Evolutionary conservation across 768 basidiomycete genomes (phyloP).

Genomic region (Lanmaoa rubissima): DNA sequence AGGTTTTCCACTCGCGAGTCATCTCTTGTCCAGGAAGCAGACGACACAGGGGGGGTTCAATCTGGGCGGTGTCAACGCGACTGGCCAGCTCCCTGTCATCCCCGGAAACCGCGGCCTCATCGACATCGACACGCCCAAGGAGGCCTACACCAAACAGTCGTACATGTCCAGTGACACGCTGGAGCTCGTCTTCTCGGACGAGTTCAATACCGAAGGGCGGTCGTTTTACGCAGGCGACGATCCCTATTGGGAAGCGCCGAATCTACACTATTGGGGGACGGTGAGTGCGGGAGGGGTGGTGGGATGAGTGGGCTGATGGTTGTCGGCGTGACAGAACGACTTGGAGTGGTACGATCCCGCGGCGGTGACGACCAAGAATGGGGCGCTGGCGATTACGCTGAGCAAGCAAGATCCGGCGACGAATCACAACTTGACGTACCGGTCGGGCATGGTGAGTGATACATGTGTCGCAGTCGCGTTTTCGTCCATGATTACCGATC

Average conservation of each 20-base stretch:
- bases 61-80: constrained; percentile 70
- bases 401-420: constrained; percentile 37
- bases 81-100: constrained; percentile 58
- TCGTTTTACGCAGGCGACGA: constrained; percentile 70
- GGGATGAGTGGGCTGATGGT: constrained; percentile 1
- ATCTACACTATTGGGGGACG: constrained; percentile 66
- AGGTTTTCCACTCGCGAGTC: constrained; percentile 51
- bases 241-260: constrained; percentile 55
- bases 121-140: constrained; percentile 52
- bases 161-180: constrained; percentile 38
- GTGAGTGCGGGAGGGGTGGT: constrained; percentile 32
- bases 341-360: constrained; percentile 62
- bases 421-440: constrained; percentile 50
- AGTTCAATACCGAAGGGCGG: constrained; percentile 74
- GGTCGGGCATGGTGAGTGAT: constrained; percentile 35
- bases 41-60: constrained; percentile 60
- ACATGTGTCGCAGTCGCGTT: not conserved
- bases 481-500: constrained; percentile 24
- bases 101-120: constrained; percentile 48
- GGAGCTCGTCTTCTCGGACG: constrained; percentile 74
- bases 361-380: constrained; percentile 49
- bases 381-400: constrained; percentile 50
- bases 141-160: constrained; percentile 38
- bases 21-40: constrained; percentile 40
- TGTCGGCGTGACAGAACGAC: constrained; percentile 27